Conservation (phyloP, 768 basidiomycete species). For the Termitomyces sp. region DNA sequence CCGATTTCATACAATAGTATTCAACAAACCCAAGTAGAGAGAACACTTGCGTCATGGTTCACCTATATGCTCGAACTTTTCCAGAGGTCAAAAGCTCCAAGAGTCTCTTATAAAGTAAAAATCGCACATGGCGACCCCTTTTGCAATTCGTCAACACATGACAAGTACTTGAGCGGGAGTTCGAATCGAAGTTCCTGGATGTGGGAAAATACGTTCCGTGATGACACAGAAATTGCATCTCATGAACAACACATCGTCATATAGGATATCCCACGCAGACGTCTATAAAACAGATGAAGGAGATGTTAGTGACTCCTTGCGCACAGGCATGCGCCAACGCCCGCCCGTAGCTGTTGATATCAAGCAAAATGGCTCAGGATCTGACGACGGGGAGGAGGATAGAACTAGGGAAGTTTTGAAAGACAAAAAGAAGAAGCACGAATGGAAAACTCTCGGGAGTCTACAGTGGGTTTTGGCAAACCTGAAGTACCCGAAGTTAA, state of each 20-base stretch:
- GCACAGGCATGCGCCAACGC: not conserved
- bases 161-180: too few relatives aligned
- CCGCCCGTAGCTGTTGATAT: not conserved
- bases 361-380: not conserved
- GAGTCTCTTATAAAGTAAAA: too few relatives aligned
- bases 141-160: too few relatives aligned
- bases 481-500: constrained; percentile 51
- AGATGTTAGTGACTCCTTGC: not conserved
- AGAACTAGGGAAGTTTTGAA: not conserved
- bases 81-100: too few relatives aligned
- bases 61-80: too few relatives aligned
- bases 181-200: too few relatives aligned
- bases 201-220: too few relatives aligned
- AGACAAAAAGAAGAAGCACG: not conserved
- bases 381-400: constrained; percentile 1
- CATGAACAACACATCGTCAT: not conserved
- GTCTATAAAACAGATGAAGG: not conserved
- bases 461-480: constrained; percentile 56
- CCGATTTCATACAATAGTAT: too few relatives aligned
- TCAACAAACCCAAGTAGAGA: too few relatives aligned
- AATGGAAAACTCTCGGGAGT: constrained; percentile 21
- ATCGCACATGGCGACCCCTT: too few relatives aligned
- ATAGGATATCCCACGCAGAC: not conserved
- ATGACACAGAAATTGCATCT: too few relatives aligned
- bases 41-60: too few relatives aligned